A percentile compares a stretch with the other conserved stretches of the same genome.
Conservation (phyloP, 2,329 filamentous ascomycete species). For the Zymoseptoria crescenta region DNA sequence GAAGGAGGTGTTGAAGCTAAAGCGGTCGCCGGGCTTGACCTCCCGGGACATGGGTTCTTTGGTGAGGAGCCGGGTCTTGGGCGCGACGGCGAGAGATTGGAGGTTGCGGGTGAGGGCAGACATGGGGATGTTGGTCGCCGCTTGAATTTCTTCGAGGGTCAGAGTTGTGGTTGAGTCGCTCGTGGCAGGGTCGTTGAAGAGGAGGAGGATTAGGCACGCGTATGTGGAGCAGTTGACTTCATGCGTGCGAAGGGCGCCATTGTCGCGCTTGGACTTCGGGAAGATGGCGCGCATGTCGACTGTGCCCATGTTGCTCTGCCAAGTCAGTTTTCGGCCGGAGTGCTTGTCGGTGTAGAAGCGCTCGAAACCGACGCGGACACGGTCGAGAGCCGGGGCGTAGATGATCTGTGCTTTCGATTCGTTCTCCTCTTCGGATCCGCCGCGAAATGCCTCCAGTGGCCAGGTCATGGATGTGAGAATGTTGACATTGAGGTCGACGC, state of each 20-base stretch:
- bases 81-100: conserved; percentile 71
- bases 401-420: conserved; percentile 51
- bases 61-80: conserved; percentile 71
- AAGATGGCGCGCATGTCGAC: conserved; percentile 80
- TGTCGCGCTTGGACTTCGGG: conserved; percentile 60
- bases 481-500: conserved; percentile 72
- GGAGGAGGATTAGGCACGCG: conserved; percentile 78
- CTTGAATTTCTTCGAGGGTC: conserved; percentile 71
- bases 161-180: conserved; percentile 35
- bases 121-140: conserved; percentile 67
- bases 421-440: conserved; percentile 47
- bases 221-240: conserved; percentile 90
- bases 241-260: conserved; percentile 64
- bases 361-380: conserved; percentile 75
- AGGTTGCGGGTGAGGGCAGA: conserved; percentile 69
- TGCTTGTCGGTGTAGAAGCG: conserved; percentile 82
- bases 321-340: conserved; percentile 80
- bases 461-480: conserved; percentile 91
- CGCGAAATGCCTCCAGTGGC: conserved; percentile 79
- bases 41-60: conserved; percentile 76
- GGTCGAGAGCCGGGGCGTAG: conserved; percentile 67
- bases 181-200: conserved; percentile 71
- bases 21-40: conserved; percentile 67
- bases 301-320: conserved; percentile 68
- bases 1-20: conserved; percentile 76